A percentile compares a stretch with the other conserved stretches of the same genome.
Evolutionary conservation across 31 red algal genomes (phyloP).

Genomic region (Asparagopsis taxiformis): DNA sequence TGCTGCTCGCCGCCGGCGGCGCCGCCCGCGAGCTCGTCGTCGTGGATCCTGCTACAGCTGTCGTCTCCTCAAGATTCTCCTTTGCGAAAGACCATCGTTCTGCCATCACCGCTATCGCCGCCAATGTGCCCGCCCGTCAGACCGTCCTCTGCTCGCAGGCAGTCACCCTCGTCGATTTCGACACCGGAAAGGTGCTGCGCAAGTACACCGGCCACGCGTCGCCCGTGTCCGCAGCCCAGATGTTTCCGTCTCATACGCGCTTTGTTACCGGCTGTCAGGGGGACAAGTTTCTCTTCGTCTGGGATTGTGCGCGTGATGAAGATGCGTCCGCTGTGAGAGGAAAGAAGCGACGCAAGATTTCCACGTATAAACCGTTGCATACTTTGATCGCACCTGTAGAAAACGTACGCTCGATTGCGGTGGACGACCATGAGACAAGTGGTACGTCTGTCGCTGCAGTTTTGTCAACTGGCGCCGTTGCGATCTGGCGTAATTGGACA

Average conservation of each 20-base stretch:
- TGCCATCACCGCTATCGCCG: neutral
- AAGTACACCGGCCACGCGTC: conserved; percentile 42
- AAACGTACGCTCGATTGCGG: conserved; percentile 8
- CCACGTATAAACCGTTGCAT: conserved; percentile 3
- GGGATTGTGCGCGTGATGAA: conserved; percentile 8
- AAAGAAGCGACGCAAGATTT: conserved; percentile 7
- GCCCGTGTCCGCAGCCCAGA: conserved; percentile 4
- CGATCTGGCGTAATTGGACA: conserved; percentile 18
- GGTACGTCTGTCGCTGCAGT: conserved; percentile 21
- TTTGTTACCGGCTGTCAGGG: too few relatives aligned
- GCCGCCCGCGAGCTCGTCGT: too few relatives aligned
- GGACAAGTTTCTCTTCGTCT: conserved; percentile 11
- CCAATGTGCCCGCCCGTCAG: neutral
- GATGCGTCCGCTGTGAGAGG: neutral
- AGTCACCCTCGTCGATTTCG: conserved; percentile 7
- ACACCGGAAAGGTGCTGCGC: neutral
- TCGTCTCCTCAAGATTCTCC: neutral
- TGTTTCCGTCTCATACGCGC: conserved; percentile 2
- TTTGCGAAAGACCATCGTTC: neutral
- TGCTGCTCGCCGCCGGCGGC: neutral
- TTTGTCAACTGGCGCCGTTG: conserved; percentile 14
- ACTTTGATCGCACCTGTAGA: conserved; percentile 5
- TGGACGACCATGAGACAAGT: conserved; percentile 15
- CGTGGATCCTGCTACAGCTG: too few relatives aligned
- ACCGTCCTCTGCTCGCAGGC: conserved; percentile 9